phyloP scores from a whole-genome alignment of 306 rosid species.

The Senna tora region DNA sequence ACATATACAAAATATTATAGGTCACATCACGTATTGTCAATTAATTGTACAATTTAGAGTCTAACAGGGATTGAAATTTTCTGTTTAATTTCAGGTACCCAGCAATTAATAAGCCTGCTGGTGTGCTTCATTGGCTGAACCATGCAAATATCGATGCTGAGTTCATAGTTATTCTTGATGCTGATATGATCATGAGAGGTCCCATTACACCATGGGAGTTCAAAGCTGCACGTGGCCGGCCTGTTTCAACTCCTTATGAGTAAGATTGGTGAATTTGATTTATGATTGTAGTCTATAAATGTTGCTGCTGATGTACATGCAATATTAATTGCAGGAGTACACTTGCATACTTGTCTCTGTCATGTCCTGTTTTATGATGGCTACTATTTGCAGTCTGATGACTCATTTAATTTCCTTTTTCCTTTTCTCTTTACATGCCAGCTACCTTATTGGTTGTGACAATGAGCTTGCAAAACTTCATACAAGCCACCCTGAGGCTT shows the following conservation, averaged over 20 bases:
- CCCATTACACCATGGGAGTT: slow-evolving; percentile 98
- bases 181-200: slow-evolving; percentile 98
- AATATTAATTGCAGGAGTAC: neutral
- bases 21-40: neutral
- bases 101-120: slow-evolving; percentile 98
- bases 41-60: slow-evolving; percentile 23
- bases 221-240: slow-evolving; percentile 85
- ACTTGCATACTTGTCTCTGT: slow-evolving; percentile 17
- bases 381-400: slow-evolving; percentile 14
- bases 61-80: slow-evolving; percentile 28
- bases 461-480: slow-evolving; percentile 91
- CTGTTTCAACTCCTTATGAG: slow-evolving; percentile 99
- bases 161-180: slow-evolving; percentile 95
- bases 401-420: slow-evolving; percentile 8
- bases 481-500: slow-evolving; percentile 93
- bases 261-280: slow-evolving; percentile 49
- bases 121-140: slow-evolving; percentile 98
- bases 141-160: slow-evolving; percentile 87
- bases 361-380: neutral
- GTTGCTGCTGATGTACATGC: slow-evolving; percentile 14
- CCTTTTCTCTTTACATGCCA: slow-evolving; percentile 39
- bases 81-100: slow-evolving; percentile 76
- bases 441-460: slow-evolving; percentile 96
- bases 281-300: slow-evolving; percentile 22
- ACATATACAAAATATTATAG: slow-evolving; percentile 1